These are phyloP conservation scores for Phytophthora sp. DNA, from an alignment of 352 stramenopile species.

Conservation along the genomic window DNA sequence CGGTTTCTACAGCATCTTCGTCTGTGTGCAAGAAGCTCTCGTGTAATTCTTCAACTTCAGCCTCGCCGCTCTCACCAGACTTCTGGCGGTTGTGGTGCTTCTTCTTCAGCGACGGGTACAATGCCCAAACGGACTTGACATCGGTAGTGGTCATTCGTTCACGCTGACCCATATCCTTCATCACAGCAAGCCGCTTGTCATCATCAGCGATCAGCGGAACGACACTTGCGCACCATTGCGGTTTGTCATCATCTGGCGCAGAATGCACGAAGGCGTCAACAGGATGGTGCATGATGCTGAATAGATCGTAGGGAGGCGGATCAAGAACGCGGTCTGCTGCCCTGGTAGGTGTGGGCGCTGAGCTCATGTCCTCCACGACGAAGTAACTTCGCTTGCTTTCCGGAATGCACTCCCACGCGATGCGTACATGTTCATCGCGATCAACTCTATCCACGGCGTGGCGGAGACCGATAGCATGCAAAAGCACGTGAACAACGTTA, in stretches of 20 bases:
- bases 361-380: conserved; percentile 56
- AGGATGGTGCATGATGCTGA: conserved; percentile 87
- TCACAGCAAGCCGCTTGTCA: conserved; percentile 54
- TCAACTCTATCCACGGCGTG: conserved; percentile 76
- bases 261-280: conserved; percentile 71
- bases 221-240: conserved; percentile 70
- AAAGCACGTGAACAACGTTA: conserved; percentile 84
- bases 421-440: conserved; percentile 75
- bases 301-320: conserved; percentile 75
- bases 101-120: conserved; percentile 70
- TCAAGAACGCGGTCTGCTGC: conserved; percentile 24
- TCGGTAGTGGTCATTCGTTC: conserved; percentile 72
- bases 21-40: conserved; percentile 70
- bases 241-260: conserved; percentile 18
- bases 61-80: conserved; percentile 35
- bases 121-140: conserved; percentile 74
- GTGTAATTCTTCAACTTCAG: conserved; percentile 41
- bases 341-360: neutral
- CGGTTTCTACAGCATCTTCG: conserved; percentile 39
- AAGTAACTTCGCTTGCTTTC: conserved; percentile 72
- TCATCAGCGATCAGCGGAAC: conserved; percentile 64
- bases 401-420: conserved; percentile 84
- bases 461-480: conserved; percentile 75
- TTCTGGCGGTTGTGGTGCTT: conserved; percentile 44
- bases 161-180: conserved; percentile 77